Percentiles rank a stretch among this genome's conserved stretches.
Evolutionary conservation across 148 eudicot species (phyloP).

Genomic region (Arbutus unedo): DNA sequence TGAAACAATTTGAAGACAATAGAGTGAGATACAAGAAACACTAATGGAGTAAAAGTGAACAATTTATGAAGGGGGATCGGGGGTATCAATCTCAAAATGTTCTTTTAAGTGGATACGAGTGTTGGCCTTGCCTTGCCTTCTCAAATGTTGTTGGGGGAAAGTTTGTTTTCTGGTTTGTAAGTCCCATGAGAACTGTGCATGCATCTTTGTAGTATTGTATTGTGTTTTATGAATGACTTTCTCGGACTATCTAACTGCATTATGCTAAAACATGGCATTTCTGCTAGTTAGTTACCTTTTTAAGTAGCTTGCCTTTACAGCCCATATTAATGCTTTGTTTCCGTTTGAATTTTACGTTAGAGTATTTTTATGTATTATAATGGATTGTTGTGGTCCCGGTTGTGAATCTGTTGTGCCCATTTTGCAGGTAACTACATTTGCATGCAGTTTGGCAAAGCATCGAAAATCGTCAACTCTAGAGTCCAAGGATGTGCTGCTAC

Average conservation of each 20-base stretch:
- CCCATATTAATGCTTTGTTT: neutral
- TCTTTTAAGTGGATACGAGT: neutral
- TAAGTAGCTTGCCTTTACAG: neutral
- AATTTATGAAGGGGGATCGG: neutral
- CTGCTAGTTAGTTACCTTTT: neutral
- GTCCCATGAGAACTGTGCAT: neutral
- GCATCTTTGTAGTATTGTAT: slow-evolving; percentile 1
- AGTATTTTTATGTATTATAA: neutral
- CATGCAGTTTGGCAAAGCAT: slow-evolving; percentile 93
- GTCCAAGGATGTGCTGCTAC: slow-evolving; percentile 85
- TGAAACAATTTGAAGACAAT: neutral
- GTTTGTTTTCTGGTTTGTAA: neutral
- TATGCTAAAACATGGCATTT: neutral
- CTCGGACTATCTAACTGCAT: neutral
- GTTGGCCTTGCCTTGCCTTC: neutral
- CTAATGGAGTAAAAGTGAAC: neutral
- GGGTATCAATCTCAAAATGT: neutral
- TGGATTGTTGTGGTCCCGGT: neutral
- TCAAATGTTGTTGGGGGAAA: neutral
- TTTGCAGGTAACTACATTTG: slow-evolving; percentile 83
- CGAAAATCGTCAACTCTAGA: slow-evolving; percentile 88
- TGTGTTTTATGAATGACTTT: neutral
- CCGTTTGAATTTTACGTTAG: neutral
- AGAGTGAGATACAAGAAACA: neutral
- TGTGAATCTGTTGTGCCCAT: slow-evolving; percentile 8